A percentile compares a stretch with the other conserved stretches of the same genome.
Conservation (phyloP, 1,139 yeast genomes). For the Nakaseomyces nivariensis region DNA sequence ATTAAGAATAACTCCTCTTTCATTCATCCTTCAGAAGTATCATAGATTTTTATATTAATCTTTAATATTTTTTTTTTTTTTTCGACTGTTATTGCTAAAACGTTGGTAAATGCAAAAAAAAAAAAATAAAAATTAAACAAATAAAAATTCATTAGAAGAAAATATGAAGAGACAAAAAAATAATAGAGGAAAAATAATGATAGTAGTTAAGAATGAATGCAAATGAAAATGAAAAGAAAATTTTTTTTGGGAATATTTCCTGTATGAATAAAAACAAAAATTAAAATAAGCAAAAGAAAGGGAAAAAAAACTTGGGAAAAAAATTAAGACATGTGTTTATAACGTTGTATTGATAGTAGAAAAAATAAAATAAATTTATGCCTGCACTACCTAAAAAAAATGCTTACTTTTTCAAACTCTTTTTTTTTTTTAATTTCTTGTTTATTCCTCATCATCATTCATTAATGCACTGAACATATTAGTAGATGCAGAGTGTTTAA, state of each 20-base stretch:
- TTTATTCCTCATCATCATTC: conserved; percentile 23
- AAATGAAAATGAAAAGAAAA: not conserved
- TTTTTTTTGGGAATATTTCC: too few relatives aligned
- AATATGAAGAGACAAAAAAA: not conserved
- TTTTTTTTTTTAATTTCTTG: not conserved
- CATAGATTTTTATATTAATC: too few relatives aligned
- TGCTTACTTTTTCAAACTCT: not conserved
- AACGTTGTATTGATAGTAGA: not conserved
- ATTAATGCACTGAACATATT: conserved; percentile 29
- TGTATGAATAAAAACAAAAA: not conserved
- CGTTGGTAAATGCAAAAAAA: not conserved
- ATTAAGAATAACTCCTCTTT: too few relatives aligned
- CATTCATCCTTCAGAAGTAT: too few relatives aligned
- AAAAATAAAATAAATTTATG: not conserved
- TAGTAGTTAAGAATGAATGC: not conserved
- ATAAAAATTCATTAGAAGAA: not conserved
- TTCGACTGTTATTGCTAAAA: too few relatives aligned
- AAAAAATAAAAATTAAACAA: not conserved
- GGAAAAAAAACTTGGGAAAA: not conserved
- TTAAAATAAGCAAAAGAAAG: not conserved
- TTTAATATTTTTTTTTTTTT: too few relatives aligned
- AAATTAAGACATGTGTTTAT: not conserved
- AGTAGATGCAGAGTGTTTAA: conserved; percentile 18
- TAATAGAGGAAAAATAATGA: not conserved
- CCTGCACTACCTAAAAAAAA: not conserved